A percentile compares a stretch with the other conserved stretches of the same genome.
Evolutionary conservation across 164 flowering plant genomes (phyloP).

Genomic region (Nymphaea thermarum): DNA sequence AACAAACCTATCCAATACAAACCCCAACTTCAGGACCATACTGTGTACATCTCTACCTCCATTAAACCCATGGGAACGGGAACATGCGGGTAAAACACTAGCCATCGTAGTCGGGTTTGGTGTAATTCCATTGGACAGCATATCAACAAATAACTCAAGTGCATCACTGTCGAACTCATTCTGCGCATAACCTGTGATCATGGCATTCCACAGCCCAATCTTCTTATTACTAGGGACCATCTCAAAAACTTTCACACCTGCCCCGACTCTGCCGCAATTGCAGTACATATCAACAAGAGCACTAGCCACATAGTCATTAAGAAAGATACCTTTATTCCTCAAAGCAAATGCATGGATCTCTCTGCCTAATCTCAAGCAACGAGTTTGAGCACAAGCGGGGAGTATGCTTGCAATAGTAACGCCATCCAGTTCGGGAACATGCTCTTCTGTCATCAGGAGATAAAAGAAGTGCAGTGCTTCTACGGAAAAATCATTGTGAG

Average conservation of each 20-base stretch:
- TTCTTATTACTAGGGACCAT: slow-evolving; percentile 16
- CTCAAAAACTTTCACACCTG: slow-evolving; percentile 51
- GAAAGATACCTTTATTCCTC: slow-evolving; percentile 29
- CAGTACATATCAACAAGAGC: slow-evolving; percentile 87
- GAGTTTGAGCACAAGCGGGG: slow-evolving; percentile 68
- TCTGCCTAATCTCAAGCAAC: slow-evolving; percentile 42
- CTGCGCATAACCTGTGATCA: slow-evolving; percentile 67
- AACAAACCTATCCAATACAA: slow-evolving; percentile 41
- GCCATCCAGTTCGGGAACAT: slow-evolving; percentile 31
- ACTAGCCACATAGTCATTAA: slow-evolving; percentile 53
- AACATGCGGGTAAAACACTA: slow-evolving; percentile 63
- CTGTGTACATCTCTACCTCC: slow-evolving; percentile 58
- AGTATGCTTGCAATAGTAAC: slow-evolving; percentile 65
- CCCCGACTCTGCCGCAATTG: slow-evolving; percentile 39
- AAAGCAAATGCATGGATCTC: slow-evolving; percentile 62
- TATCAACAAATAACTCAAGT: slow-evolving; percentile 41
- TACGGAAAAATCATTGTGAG: slow-evolving; percentile 41
- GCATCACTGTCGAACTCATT: slow-evolving; percentile 48
- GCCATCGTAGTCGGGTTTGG: slow-evolving; percentile 70
- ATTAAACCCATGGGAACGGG: slow-evolving; percentile 35
- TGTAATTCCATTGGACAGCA: slow-evolving; percentile 31
- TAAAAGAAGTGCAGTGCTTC: slow-evolving; percentile 42
- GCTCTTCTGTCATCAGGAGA: slow-evolving; percentile 35
- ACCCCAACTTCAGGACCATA: slow-evolving; percentile 48
- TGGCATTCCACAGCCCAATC: slow-evolving; percentile 66